Evolutionary conservation across 495 filamentous ascomycete genomes (phyloP).

Genomic region (Tetracladium setigerum): DNA sequence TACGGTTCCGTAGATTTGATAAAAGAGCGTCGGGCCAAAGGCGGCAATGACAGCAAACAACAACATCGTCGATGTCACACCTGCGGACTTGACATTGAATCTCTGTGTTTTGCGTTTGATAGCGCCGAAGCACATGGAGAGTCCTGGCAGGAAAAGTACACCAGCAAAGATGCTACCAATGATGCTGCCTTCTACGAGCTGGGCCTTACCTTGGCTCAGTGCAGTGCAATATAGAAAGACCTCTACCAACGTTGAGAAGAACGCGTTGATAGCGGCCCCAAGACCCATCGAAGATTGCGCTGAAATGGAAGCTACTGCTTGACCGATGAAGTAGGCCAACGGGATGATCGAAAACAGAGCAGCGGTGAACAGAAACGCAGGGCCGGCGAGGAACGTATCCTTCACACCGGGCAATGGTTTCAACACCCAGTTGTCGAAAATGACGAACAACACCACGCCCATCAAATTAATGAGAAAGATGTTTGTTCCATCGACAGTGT

Average conservation of each 20-base stretch:
- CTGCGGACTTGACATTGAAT: constrained; percentile 95
- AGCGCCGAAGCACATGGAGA: constrained; percentile 98
- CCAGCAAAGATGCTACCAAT: constrained; percentile 97
- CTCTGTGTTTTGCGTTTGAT: constrained; percentile 97
- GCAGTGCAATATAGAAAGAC: constrained; percentile 98
- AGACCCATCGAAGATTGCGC: constrained; percentile 99
- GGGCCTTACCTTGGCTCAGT: constrained; percentile 83
- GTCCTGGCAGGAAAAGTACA: constrained; percentile 89
- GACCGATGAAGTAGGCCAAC: constrained; percentile 98
- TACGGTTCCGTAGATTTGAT: constrained; percentile 95
- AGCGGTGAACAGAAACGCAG: constrained; percentile 77
- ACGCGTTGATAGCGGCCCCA: constrained; percentile 94
- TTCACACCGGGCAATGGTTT: constrained; percentile 56
- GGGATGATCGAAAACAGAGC: constrained; percentile 90
- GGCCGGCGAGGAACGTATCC: constrained; percentile 58
- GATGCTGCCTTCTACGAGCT: constrained; percentile 92
- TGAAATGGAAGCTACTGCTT: constrained; percentile 98
- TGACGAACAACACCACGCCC: constrained; percentile 80
- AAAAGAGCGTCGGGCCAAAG: constrained; percentile 98
- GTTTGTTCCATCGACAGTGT: constrained; percentile 96
- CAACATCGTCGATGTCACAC: constrained; percentile 97
- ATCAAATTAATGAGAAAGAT: constrained; percentile 98
- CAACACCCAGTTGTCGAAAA: constrained; percentile 84
- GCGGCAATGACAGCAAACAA: constrained; percentile 94
- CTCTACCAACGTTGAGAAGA: constrained; percentile 98